Evolutionary conservation across 164 flowering plant genomes (phyloP), one percentile per base, ranked within the genome.

Genomic region (Sedum album): DNA sequence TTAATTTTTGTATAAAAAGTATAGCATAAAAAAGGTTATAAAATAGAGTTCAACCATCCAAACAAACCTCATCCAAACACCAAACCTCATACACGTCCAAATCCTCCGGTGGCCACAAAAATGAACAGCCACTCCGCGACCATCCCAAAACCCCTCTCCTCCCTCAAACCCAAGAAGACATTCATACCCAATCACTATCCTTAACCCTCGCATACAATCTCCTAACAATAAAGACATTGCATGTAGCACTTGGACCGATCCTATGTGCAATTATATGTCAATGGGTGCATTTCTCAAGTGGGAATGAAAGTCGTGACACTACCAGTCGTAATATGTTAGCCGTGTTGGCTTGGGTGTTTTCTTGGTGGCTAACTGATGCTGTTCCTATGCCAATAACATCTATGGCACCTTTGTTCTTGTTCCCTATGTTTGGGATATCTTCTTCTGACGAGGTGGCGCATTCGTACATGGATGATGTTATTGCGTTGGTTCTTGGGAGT

Each of bases 321-420:
- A 73, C 73, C n/a, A 76, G 86, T 77, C 68, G 80, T 35, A 84
- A 84, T 78, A 89, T 88, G 96, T 65, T 90, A 67, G 97, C 73
- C 0, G 81, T 86, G 13, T 81, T 90, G 8, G 84, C 79, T 0
- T 93, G 98, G 98, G 70, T 93, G 21, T 93, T 93, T 53, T 55
- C 84, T 1, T 93, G 98, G 97, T 93, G 98, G 98, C 38, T 91
- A 21, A 88, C 97, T 2, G 90, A 86, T 75, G 98, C 98, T 0
- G 89, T 93, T 18, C 97, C 98, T 10, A 82, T 91, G 90, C 96
- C 98, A 1, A 38, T 93, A 20, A 89, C 98, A 31, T 93, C 98
- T 75, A 85, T 93, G 90, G 53, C 96, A 21, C 98, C 96, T 6
- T 80, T 93, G 17, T 93, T 93, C 70, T 86, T 93, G 38, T 93